These are phyloP conservation scores for Candida insectorum DNA, from an alignment of 805 yeast genomes.

Conservation along the genomic window DNA sequence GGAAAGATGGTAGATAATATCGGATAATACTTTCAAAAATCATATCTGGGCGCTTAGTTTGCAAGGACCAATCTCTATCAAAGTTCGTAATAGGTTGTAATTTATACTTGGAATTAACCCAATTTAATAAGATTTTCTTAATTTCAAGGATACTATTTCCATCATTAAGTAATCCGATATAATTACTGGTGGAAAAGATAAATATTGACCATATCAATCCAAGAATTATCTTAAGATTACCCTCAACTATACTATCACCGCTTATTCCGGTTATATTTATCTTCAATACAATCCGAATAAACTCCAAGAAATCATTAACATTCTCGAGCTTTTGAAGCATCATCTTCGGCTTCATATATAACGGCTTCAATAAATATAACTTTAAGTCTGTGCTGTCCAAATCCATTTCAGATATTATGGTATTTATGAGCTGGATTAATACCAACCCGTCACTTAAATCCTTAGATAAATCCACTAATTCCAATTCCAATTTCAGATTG, in stretches of 20 bases:
- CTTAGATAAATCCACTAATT: conserved; percentile 16
- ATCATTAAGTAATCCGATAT: conserved; percentile 18
- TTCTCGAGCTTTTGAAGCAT: conserved; percentile 48
- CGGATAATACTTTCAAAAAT: conserved; percentile 37
- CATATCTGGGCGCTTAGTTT: conserved; percentile 47
- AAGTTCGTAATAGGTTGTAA: conserved; percentile 42
- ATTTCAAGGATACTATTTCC: conserved; percentile 27
- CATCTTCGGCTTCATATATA: conserved; percentile 36
- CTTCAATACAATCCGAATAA: conserved; percentile 35
- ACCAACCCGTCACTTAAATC: conserved; percentile 42
- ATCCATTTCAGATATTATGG: conserved; percentile 20
- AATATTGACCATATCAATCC: conserved; percentile 51
- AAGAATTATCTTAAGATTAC: conserved; percentile 43
- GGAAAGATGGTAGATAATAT: conserved; percentile 17
- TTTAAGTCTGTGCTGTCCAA: conserved; percentile 12
- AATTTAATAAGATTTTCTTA: conserved; percentile 34
- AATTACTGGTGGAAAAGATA: conserved; percentile 34
- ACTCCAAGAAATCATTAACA: conserved; percentile 39
- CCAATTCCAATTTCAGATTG: conserved; percentile 32
- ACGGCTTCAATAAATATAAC: conserved; percentile 25
- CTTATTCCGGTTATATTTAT: conserved; percentile 43
- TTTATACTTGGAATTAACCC: conserved; percentile 44
- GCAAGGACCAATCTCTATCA: conserved; percentile 51
- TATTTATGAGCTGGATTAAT: conserved; percentile 34
- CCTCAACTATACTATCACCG: conserved; percentile 49